phyloP scores from a whole-genome alignment of 352 stramenopile genomes.

The Thalassiosira pacifica region DNA sequence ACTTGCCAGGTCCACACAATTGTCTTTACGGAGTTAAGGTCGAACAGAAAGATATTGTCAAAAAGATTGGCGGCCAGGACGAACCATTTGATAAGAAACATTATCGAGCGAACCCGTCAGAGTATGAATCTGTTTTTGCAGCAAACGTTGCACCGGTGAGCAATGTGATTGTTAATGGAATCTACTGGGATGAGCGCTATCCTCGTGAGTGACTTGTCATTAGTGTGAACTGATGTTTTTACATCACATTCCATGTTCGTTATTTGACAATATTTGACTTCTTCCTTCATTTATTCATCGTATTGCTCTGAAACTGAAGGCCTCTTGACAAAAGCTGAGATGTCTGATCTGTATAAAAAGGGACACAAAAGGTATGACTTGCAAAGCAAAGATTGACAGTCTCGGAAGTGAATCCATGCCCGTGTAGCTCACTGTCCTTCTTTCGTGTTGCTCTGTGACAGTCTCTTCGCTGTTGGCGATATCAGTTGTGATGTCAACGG shows the following conservation, averaged over 20 bases:
- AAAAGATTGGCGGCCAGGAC: slow-evolving; percentile 23
- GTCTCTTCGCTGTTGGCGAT: slow-evolving; percentile 92
- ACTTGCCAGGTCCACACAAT: slow-evolving; percentile 42
- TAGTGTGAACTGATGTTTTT: not conserved
- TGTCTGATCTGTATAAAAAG: slow-evolving; percentile 85
- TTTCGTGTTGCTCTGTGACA: slow-evolving; percentile 37
- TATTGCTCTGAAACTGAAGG: slow-evolving; percentile 59
- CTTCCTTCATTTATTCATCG: not conserved
- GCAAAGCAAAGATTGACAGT: not conserved
- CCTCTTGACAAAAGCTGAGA: slow-evolving; percentile 92
- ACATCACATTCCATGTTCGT: not conserved
- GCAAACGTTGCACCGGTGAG: slow-evolving; percentile 90
- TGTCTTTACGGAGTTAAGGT: slow-evolving; percentile 78
- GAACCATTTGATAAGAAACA: slow-evolving; percentile 86
- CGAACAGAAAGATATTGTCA: slow-evolving; percentile 71
- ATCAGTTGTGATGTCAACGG: slow-evolving; percentile 96
- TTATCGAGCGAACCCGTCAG: slow-evolving; percentile 92
- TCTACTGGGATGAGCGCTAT: slow-evolving; percentile 96
- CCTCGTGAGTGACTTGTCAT: slow-evolving; percentile 68
- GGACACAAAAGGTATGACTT: slow-evolving; percentile 67
- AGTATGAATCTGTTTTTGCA: slow-evolving; percentile 93
- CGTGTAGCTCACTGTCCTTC: not conserved
- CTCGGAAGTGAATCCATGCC: not conserved
- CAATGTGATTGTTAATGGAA: slow-evolving; percentile 95
- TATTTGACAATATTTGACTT: not conserved